Conservation (phyloP, 148 eudicot genomes). For the Vaccinium macrocarpon region DNA sequence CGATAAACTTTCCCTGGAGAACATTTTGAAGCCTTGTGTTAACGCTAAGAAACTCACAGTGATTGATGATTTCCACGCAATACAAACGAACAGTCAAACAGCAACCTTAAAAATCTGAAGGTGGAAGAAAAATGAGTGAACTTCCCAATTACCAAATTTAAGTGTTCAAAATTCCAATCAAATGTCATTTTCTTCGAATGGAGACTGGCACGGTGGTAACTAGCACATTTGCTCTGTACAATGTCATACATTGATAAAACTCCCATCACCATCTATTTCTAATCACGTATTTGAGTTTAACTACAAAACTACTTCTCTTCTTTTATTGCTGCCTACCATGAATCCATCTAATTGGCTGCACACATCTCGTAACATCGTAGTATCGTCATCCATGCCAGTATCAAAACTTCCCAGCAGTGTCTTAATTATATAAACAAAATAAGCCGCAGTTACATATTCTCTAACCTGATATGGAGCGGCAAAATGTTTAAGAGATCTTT, state of each 20-base stretch:
- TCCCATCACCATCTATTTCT: background rate
- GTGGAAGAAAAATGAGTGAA: background rate
- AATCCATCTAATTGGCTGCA: background rate
- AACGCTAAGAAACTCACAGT: background rate
- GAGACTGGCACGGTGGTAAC: background rate
- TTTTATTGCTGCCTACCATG: background rate
- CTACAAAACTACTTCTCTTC: no score
- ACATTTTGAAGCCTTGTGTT: background rate
- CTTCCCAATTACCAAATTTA: background rate
- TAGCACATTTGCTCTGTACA: background rate
- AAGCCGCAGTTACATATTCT: no score
- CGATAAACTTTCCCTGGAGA: constrained; percentile 56
- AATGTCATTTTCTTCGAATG: background rate
- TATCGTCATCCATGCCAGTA: background rate
- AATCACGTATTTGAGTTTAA: background rate
- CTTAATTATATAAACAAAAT: background rate
- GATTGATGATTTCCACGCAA: background rate
- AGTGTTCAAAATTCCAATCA: background rate
- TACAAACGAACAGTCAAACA: background rate
- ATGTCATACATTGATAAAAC: background rate
- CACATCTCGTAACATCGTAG: no score
- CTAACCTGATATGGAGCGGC: background rate
- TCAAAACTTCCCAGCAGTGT: background rate
- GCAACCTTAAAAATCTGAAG: background rate
- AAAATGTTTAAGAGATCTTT: background rate